Percentiles rank a stretch among this genome's conserved stretches.
These are phyloP conservation scores for Bromus sterilis DNA, from an alignment of 176 grass and related monocot species.

Conservation along the genomic window DNA sequence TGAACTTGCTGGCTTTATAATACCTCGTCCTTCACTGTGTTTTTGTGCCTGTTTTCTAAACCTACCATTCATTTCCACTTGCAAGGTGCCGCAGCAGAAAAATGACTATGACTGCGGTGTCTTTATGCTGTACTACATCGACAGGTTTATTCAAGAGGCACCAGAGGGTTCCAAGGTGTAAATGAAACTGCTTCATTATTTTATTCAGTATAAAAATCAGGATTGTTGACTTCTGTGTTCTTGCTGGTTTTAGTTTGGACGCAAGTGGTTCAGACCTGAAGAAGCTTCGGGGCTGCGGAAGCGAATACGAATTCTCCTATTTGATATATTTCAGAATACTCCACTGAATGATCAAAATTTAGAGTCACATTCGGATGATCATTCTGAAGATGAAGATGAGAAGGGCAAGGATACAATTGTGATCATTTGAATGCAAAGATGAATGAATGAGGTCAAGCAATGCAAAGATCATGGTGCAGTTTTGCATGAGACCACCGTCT, in stretches of 20 bases:
- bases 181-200: not conserved
- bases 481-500: not conserved
- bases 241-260: slow-evolving; percentile 42
- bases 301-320: slow-evolving; percentile 17
- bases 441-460: not conserved
- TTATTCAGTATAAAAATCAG: not conserved
- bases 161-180: slow-evolving; percentile 44
- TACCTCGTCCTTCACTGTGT: not conserved
- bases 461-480: not conserved
- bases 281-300: slow-evolving; percentile 27
- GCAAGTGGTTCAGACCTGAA: slow-evolving; percentile 40
- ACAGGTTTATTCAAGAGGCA: slow-evolving; percentile 51
- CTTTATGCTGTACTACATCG: slow-evolving; percentile 57
- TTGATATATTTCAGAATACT: slow-evolving; percentile 27
- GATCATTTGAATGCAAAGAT: slow-evolving; percentile 9
- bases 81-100: slow-evolving; percentile 45
- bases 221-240: not conserved
- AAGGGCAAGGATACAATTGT: not conserved
- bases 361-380: not conserved
- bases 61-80: slow-evolving; percentile 2
- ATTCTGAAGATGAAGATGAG: not conserved
- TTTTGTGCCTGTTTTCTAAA: slow-evolving; percentile 21
- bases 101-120: slow-evolving; percentile 52
- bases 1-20: not conserved
- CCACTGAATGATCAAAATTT: not conserved